Base-by-base conservation (phyloP, 1,139 yeast genomes). In the Blastobotrys capitulatus region DNA sequence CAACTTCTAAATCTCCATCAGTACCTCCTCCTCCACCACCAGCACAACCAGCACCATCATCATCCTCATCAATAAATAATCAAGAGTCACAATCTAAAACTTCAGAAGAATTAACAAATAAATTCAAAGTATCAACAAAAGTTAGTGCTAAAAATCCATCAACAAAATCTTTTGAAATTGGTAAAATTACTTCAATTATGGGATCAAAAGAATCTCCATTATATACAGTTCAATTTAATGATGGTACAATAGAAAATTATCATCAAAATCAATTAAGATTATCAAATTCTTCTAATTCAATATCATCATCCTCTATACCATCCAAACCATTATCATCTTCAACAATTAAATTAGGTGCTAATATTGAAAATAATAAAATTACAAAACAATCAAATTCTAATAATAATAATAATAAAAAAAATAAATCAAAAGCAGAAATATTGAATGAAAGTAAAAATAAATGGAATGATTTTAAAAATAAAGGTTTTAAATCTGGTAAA, bases 391-490 rank as follows among this genome's bases (percentile, higher is more conserved):
- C 15, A 16, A 38, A 22, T 9, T 42, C 42, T 39, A 36, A 38
- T 12, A 16, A 37, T 18, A 38, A 37, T 32, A 31, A 32, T 16
- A 12, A 16, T 16, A 10, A 38, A 12, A 47, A 46, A 8, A 26
- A 15, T 10, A 44, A 46, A 19, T 18, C 26, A 35, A 35, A 54
- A 20, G 55, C 59, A 13, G 51, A 57, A 42, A 47, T 57, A 7
- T 53, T 65, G 25, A 60, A 63, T 38, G 55, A 57, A 16, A 57
- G 62, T 34, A 65, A 64, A 40, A 53, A 56, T 42, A 65, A 62
- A 46, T 69, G 72, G 72, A 64, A 67, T 44, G 56, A 54, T 44
- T 68, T 69, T 48, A 57, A 60, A 20, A 60, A 61, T 27, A 61
- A 62, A 46, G 59, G 61, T 5, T 50, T 53, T 29, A 63, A 63